These are phyloP conservation scores for Oryza longistaminata DNA, from an alignment of 176 grass and related monocot species.

Conservation along the genomic window DNA sequence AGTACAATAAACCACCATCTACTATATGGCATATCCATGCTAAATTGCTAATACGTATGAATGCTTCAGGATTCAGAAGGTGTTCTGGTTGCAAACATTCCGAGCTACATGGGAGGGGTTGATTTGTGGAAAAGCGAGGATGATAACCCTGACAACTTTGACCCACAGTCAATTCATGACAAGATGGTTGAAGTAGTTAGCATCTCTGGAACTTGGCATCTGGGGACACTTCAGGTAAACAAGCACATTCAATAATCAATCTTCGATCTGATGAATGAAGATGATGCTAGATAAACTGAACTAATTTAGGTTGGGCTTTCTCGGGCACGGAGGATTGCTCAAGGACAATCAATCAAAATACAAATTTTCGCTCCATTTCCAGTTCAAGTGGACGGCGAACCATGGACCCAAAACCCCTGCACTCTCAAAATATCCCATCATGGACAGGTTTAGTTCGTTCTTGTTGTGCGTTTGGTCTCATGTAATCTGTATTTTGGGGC, in stretches of 20 bases:
- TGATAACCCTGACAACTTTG: slow-evolving; percentile 58
- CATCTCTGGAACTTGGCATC: slow-evolving; percentile 73
- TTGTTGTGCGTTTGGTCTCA: background rate
- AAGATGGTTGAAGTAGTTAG: slow-evolving; percentile 82
- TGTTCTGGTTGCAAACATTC: slow-evolving; percentile 72
- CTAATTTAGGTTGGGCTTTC: slow-evolving; percentile 67
- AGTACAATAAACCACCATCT: no score
- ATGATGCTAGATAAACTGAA: background rate
- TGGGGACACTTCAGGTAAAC: slow-evolving; percentile 74
- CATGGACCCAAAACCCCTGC: slow-evolving; percentile 67
- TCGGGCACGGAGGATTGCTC: slow-evolving; percentile 62
- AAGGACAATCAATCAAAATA: slow-evolving; percentile 64
- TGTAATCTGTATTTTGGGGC: background rate
- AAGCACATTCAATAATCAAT: background rate
- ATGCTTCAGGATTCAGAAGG: slow-evolving; percentile 72
- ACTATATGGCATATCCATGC: background rate
- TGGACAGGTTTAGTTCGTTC: slow-evolving; percentile 48
- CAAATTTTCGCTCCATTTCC: slow-evolving; percentile 57
- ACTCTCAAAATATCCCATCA: slow-evolving; percentile 76
- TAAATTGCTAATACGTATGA: background rate
- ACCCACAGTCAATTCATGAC: slow-evolving; percentile 80
- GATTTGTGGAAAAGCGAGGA: slow-evolving; percentile 77
- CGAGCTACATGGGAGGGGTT: slow-evolving; percentile 90
- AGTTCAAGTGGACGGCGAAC: slow-evolving; percentile 81
- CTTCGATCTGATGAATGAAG: background rate